Percentiles rank a stretch among this genome's conserved stretches.
These are phyloP conservation scores for Diaporthe batatas DNA, from an alignment of 2,329 filamentous ascomycete species.

Conservation along the genomic window DNA sequence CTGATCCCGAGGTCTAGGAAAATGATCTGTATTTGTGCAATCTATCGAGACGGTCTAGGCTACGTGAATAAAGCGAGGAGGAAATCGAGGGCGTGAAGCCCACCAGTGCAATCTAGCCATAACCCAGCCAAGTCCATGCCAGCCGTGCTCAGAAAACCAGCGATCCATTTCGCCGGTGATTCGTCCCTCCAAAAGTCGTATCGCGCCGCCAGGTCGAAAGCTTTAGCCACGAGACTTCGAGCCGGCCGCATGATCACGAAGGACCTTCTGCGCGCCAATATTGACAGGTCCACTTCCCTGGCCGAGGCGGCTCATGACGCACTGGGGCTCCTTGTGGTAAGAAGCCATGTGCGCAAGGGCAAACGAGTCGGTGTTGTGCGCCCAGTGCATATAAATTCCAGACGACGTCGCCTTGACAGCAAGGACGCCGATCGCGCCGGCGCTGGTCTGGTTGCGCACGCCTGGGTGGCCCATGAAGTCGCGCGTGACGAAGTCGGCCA, in stretches of 20 bases:
- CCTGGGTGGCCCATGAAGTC: slow-evolving; percentile 96
- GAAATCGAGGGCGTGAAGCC: background rate
- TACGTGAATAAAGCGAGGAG: background rate
- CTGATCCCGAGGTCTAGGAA: background rate
- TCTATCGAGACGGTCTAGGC: slow-evolving; percentile 24
- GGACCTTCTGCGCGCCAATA: slow-evolving; percentile 67
- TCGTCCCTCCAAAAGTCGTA: too few relatives aligned
- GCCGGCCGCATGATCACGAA: background rate
- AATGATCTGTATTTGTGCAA: slow-evolving; percentile 31
- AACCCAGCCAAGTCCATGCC: background rate
- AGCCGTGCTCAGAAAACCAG: too few relatives aligned
- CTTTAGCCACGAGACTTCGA: background rate
- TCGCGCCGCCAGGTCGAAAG: background rate
- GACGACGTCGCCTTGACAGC: slow-evolving; percentile 85
- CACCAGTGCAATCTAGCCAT: background rate
- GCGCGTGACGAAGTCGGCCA: slow-evolving; percentile 82
- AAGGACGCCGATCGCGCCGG: slow-evolving; percentile 92
- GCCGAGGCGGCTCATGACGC: slow-evolving; percentile 87
- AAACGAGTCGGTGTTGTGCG: slow-evolving; percentile 93
- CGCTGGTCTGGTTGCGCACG: slow-evolving; percentile 81
- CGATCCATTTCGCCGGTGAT: too few relatives aligned
- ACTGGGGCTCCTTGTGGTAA: slow-evolving; percentile 79
- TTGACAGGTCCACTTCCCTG: slow-evolving; percentile 62
- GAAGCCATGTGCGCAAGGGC: slow-evolving; percentile 91
- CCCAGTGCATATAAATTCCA: slow-evolving; percentile 90